These are phyloP conservation scores for Coix lacrymajobi DNA, from an alignment of 176 grass and related monocot genomes.

Conservation along the genomic window DNA sequence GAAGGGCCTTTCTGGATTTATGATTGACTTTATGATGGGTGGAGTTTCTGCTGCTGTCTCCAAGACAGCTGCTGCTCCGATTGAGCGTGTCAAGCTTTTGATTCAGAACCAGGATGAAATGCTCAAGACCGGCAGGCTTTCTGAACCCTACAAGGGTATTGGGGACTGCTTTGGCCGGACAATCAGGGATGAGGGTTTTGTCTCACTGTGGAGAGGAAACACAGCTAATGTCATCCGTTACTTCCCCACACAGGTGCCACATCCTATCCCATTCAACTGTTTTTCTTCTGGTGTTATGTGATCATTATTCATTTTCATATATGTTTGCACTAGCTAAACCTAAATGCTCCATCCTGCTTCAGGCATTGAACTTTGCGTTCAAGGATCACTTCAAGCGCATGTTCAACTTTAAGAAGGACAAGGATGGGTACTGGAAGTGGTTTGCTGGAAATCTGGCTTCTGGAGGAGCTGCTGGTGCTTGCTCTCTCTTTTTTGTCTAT, in stretches of 20 bases:
- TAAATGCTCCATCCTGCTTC: background rate
- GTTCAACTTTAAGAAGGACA: conserved; percentile 78
- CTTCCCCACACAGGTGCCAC: conserved; percentile 54
- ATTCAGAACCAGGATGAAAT: conserved; percentile 72
- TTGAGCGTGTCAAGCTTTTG: conserved; percentile 69
- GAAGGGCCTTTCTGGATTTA: conserved; percentile 52
- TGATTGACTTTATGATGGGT: conserved; percentile 62
- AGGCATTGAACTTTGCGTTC: conserved; percentile 68
- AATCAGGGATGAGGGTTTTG: conserved; percentile 49
- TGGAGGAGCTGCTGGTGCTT: conserved; percentile 63
- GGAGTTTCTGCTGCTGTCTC: conserved; percentile 67
- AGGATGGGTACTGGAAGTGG: conserved; percentile 72
- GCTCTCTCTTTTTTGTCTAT: conserved; percentile 62
- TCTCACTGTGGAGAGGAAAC: conserved; percentile 64
- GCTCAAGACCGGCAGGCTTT: conserved; percentile 51
- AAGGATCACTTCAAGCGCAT: conserved; percentile 73
- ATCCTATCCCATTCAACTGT: background rate
- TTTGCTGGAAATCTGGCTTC: conserved; percentile 63
- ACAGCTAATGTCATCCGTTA: conserved; percentile 73
- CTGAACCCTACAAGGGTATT: conserved; percentile 58
- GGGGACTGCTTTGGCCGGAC: conserved; percentile 49
- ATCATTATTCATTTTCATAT: background rate
- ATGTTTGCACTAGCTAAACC: background rate
- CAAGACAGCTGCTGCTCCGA: conserved; percentile 61
- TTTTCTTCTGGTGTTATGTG: background rate